Percentiles rank a stretch among this genome's conserved stretches.
These are phyloP conservation scores for Pythium periplocum DNA, from an alignment of 352 stramenopile species.

Conservation along the genomic window DNA sequence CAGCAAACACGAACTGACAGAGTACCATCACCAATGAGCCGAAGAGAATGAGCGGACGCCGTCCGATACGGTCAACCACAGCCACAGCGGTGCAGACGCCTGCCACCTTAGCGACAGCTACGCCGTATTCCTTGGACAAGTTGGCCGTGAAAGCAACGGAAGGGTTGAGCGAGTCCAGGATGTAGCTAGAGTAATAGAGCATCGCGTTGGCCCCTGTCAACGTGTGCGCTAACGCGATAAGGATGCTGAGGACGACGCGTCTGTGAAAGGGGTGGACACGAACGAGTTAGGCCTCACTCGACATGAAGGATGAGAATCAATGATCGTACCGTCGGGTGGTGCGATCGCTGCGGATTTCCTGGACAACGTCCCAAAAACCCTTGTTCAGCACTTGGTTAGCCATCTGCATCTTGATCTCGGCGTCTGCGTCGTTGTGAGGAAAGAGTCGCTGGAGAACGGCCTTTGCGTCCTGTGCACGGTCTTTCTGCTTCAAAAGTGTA, in stretches of 20 bases:
- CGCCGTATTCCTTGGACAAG: slow-evolving; percentile 49
- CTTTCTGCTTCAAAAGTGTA: slow-evolving; percentile 25
- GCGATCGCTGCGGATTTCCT: slow-evolving; percentile 28
- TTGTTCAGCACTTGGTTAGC: slow-evolving; percentile 28
- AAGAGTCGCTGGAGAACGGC: slow-evolving; percentile 25
- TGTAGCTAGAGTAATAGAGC: slow-evolving; percentile 82
- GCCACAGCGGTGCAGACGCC: slow-evolving; percentile 52
- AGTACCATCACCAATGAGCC: slow-evolving; percentile 48
- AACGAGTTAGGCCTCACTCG: too few relatives aligned
- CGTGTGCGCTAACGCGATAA: slow-evolving; percentile 58
- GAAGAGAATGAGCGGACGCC: slow-evolving; percentile 51
- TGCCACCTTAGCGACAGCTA: slow-evolving; percentile 56
- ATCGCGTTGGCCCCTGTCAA: slow-evolving; percentile 66
- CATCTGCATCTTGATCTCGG: slow-evolving; percentile 5
- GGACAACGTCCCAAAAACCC: slow-evolving; percentile 28
- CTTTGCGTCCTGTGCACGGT: slow-evolving; percentile 37
- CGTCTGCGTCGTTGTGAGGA: slow-evolving; percentile 2
- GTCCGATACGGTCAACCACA: slow-evolving; percentile 52
- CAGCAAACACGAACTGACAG: slow-evolving; percentile 43
- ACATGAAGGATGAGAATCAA: slow-evolving; percentile 3
- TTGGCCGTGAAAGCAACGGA: not conserved
- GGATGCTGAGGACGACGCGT: slow-evolving; percentile 48
- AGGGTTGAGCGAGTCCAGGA: slow-evolving; percentile 35
- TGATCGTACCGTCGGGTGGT: slow-evolving; percentile 28
- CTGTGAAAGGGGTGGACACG: slow-evolving; percentile 6